These are phyloP conservation scores for Ricinus communis DNA, from an alignment of 345 rosid genomes.

Conservation along the genomic window DNA sequence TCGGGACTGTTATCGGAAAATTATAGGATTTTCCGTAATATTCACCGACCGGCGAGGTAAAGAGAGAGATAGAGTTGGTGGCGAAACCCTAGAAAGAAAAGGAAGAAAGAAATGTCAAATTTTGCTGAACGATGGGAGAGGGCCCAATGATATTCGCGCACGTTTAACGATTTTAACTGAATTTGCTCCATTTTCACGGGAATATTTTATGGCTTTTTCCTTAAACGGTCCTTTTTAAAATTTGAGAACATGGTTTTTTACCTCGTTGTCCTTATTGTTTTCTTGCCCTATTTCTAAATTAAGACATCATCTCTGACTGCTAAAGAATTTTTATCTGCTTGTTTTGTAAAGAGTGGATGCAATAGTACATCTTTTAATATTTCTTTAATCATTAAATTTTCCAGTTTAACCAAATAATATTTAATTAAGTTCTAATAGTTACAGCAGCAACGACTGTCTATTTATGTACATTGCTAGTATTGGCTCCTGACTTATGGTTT, in stretches of 20 bases:
- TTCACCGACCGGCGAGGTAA: slow-evolving; percentile 36
- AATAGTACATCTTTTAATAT: no score
- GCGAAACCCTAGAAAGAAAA: slow-evolving; percentile 15
- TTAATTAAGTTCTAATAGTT: no score
- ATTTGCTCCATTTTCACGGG: slow-evolving; percentile 28
- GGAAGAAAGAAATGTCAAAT: background rate
- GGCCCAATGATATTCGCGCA: slow-evolving; percentile 28
- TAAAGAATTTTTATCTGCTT: no score
- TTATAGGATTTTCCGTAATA: slow-evolving; percentile 30
- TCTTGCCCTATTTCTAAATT: background rate
- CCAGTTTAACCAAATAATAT: no score
- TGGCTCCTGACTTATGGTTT: no score
- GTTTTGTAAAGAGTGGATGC: no score
- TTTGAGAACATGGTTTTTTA: background rate
- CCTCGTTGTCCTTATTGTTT: slow-evolving; percentile 7
- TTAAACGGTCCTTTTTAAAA: background rate
- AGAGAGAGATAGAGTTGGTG: background rate
- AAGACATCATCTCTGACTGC: no score
- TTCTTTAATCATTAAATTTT: no score
- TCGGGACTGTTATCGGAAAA: slow-evolving; percentile 34
- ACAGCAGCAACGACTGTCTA: no score
- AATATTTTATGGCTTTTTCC: slow-evolving; percentile 15
- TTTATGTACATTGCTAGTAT: no score
- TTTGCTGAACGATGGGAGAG: background rate
- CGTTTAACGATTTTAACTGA: slow-evolving; percentile 33